phyloP scores from a whole-genome alignment of 2,329 filamentous ascomycete species.

The Aureobasidium leucospermi region DNA sequence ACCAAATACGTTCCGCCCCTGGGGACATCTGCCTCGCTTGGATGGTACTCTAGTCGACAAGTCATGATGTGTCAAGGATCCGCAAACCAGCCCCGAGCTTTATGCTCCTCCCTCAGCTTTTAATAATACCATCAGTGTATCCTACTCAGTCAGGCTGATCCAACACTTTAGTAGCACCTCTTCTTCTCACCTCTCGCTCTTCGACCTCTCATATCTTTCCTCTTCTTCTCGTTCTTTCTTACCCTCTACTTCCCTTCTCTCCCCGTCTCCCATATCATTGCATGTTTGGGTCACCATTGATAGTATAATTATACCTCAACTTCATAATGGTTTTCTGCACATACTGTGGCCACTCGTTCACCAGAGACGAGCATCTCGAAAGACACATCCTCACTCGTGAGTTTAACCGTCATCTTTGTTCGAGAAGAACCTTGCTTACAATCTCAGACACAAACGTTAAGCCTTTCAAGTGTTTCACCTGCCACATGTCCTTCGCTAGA shows the following conservation, averaged over 20 bases:
- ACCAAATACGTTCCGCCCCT: constrained; percentile 12
- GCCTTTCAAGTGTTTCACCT: constrained; percentile 48
- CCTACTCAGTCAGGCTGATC: constrained; percentile 11
- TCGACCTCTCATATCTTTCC: neutral
- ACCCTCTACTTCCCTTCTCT: neutral
- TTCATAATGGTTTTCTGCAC: constrained; percentile 44
- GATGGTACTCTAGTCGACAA: constrained; percentile 12
- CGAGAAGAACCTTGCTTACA: neutral
- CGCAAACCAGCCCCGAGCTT: constrained; percentile 14
- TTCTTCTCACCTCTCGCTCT: constrained; percentile 5
- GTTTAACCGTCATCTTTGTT: neutral
- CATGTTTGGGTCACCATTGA: constrained; percentile 4
- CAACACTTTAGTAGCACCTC: constrained; percentile 10
- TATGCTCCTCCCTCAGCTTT: constrained; percentile 12
- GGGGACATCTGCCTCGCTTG: constrained; percentile 10
- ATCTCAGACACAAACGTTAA: constrained; percentile 46
- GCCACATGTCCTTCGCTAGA: constrained; percentile 48
- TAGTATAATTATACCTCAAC: constrained; percentile 16
- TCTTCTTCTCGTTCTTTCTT: neutral
- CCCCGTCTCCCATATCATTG: neutral
- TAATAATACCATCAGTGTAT: constrained; percentile 13
- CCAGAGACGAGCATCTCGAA: constrained; percentile 46
- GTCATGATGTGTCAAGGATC: constrained; percentile 14
- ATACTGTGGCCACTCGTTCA: constrained; percentile 47
- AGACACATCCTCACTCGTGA: constrained; percentile 46